Evolutionary conservation across 2,329 filamentous ascomycete genomes (phyloP).

Genomic region (Clonostachys solani): DNA sequence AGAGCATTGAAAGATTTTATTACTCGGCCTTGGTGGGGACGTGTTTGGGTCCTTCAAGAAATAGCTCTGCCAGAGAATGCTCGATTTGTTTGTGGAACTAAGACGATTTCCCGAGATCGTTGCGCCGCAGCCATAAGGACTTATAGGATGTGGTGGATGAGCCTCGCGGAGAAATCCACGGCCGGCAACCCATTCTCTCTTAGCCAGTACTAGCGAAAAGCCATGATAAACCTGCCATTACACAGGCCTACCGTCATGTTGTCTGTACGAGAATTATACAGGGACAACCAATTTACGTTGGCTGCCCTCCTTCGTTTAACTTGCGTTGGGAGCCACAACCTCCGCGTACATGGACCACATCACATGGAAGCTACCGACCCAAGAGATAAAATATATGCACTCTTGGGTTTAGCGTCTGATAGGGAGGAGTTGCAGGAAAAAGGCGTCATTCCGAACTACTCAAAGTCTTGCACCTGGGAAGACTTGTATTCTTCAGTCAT

Average conservation of each 20-base stretch:
- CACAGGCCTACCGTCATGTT: conserved; percentile 23
- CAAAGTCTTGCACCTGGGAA: too few species aligned
- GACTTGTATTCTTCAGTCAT: too few species aligned
- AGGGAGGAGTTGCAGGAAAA: too few species aligned
- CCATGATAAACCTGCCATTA: conserved; percentile 24
- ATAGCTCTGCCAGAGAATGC: too few species aligned
- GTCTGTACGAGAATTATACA: conserved; percentile 15
- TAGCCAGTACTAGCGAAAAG: conserved; percentile 16
- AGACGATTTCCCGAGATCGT: too few species aligned
- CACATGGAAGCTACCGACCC: conserved; percentile 24
- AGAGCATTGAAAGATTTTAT: too few species aligned
- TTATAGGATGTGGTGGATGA: conserved; percentile 1
- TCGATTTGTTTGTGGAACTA: too few species aligned
- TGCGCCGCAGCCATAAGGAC: too few species aligned
- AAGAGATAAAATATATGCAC: conserved; percentile 27
- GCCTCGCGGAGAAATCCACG: conserved; percentile 21
- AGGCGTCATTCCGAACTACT: too few species aligned
- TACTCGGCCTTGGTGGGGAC: too few species aligned
- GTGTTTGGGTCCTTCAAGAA: too few species aligned
- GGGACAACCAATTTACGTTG: conserved; percentile 12
- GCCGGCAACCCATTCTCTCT: conserved; percentile 20
- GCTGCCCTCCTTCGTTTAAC: too few species aligned
- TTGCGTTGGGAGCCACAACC: conserved; percentile 22
- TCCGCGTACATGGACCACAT: conserved; percentile 25
- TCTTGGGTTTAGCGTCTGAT: conserved; percentile 12